Percentiles rank a stretch among this genome's conserved stretches.
These are phyloP conservation scores for Sugiyamaella americana DNA, from an alignment of 805 yeast genomes.

Conservation along the genomic window DNA sequence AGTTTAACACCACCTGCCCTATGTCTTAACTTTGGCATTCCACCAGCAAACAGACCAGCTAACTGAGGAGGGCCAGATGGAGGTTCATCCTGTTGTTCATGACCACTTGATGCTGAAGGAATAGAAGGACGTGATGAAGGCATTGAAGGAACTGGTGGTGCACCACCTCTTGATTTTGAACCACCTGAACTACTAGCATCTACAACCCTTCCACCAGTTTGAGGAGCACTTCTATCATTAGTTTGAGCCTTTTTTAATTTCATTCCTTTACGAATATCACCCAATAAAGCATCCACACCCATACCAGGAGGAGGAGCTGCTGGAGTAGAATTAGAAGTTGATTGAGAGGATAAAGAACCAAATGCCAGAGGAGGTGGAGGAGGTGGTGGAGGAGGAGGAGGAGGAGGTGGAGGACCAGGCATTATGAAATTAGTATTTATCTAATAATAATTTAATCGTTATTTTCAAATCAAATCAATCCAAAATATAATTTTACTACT, in stretches of 20 bases:
- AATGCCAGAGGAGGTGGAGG: slow-evolving; percentile 30
- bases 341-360: slow-evolving; percentile 24
- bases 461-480: no score
- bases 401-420: slow-evolving; percentile 52
- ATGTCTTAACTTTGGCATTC: slow-evolving; percentile 65
- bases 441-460: no score
- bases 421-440: no score
- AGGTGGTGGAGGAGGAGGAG: slow-evolving; percentile 47
- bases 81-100: slow-evolving; percentile 27
- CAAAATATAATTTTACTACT: no score
- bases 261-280: slow-evolving; percentile 74
- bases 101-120: slow-evolving; percentile 16
- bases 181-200: slow-evolving; percentile 20
- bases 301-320: slow-evolving; percentile 20
- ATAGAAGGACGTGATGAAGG: slow-evolving; percentile 25
- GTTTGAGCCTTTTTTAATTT: slow-evolving; percentile 57
- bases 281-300: slow-evolving; percentile 46
- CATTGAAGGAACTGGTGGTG: slow-evolving; percentile 24
- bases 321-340: slow-evolving; percentile 18
- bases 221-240: slow-evolving; percentile 60
- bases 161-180: slow-evolving; percentile 14
- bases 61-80: slow-evolving; percentile 31
- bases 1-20: slow-evolving; percentile 28
- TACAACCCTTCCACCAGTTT: slow-evolving; percentile 36
- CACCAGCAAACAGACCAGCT: slow-evolving; percentile 71